Evolutionary conservation across 2,329 filamentous ascomycete genomes (phyloP).

Genomic region (Raffaelea deltoideospora): DNA sequence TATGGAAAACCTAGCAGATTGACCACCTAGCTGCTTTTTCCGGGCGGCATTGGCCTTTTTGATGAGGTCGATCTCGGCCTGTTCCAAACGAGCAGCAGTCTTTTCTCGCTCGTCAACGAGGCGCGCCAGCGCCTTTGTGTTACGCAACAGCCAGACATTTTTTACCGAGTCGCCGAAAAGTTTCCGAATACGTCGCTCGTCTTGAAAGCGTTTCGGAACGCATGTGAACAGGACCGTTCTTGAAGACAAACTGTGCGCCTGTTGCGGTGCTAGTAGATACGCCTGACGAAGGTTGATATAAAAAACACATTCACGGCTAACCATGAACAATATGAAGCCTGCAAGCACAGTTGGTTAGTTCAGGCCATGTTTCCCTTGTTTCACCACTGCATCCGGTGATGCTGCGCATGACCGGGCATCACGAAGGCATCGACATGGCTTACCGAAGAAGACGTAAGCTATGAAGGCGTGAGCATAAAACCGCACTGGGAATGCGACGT

Average conservation of each 20-base stretch:
- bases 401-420: too few relatives aligned
- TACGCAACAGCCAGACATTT: conserved; percentile 69
- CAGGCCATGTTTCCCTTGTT: neutral
- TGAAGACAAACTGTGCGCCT: conserved; percentile 73
- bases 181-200: conserved; percentile 54
- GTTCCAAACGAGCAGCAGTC: conserved; percentile 64
- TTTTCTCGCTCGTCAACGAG: conserved; percentile 64
- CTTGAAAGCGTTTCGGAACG: conserved; percentile 62
- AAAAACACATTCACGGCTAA: conserved; percentile 81
- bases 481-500: conserved; percentile 41
- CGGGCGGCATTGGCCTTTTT: conserved; percentile 52
- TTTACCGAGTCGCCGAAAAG: conserved; percentile 70
- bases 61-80: conserved; percentile 69
- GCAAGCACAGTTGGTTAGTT: neutral
- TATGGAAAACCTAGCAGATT: too few relatives aligned
- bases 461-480: conserved; percentile 72
- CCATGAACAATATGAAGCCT: conserved; percentile 73
- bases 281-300: conserved; percentile 91
- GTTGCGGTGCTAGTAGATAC: conserved; percentile 73
- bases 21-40: conserved; percentile 35
- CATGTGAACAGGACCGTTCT: conserved; percentile 87
- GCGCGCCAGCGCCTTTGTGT: conserved; percentile 59
- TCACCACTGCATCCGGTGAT: neutral
- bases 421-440: neutral
- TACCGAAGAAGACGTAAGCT: conserved; percentile 64